Evolutionary conservation across 2,329 filamentous ascomycete species (phyloP).

Genomic region (Neonectria coccinea): DNA sequence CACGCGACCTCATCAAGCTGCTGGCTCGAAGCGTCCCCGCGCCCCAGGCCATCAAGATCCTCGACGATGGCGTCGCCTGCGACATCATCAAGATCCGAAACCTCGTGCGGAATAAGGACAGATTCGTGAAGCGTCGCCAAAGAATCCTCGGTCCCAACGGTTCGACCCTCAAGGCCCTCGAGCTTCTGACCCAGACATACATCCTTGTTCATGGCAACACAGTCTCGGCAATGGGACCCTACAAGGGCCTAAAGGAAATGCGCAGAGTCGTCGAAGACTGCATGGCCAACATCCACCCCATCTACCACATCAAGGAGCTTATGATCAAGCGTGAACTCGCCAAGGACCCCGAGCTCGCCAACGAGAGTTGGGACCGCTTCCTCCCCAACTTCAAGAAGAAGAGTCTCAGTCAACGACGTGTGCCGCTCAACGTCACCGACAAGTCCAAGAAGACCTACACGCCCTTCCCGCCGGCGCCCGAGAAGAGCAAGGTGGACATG

Average conservation of each 20-base stretch:
- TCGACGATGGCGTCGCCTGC: constrained; percentile 90
- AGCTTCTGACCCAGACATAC: constrained; percentile 91
- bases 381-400: constrained; percentile 97
- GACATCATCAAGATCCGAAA: constrained; percentile 97
- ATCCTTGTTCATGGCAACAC: constrained; percentile 98
- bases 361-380: constrained; percentile 96
- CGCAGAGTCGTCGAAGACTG: constrained; percentile 91
- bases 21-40: constrained; percentile 91
- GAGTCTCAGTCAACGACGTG: constrained; percentile 84
- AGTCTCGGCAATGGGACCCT: constrained; percentile 90
- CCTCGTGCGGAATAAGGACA: constrained; percentile 91
- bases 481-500: constrained; percentile 98
- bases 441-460: constrained; percentile 96
- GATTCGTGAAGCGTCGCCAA: constrained; percentile 94
- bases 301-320: constrained; percentile 81
- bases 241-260: constrained; percentile 93
- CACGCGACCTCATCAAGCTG: constrained; percentile 92
- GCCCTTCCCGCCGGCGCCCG: constrained; percentile 93
- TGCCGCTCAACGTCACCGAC: constrained; percentile 88
- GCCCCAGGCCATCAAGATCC: constrained; percentile 91
- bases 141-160: constrained; percentile 92
- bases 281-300: constrained; percentile 97
- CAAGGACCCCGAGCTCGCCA: constrained; percentile 86
- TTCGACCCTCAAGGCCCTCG: constrained; percentile 91
- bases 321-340: constrained; percentile 95